Base-by-base conservation (phyloP, 139 green algal genomes). In the Volvox reticuliferus region DNA sequence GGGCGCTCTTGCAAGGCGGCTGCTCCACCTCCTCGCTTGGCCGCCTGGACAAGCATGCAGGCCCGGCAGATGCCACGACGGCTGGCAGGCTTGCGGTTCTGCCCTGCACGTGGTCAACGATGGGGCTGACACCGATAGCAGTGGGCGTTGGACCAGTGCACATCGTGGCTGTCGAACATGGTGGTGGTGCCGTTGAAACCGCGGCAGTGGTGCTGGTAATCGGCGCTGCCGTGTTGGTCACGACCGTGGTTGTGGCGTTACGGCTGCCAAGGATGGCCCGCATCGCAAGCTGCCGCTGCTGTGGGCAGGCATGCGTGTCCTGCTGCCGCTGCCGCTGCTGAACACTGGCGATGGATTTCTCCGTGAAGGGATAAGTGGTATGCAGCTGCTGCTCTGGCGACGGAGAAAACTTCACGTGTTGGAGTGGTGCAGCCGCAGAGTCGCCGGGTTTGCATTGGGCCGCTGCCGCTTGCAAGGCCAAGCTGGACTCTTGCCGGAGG, bases 1-100 rank as follows among this genome's bases (percentile, higher is more conserved):
- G 82, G 6, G 82, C 82, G 63, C 82, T 88, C 82, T 88, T 88
- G 82, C 82, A 79, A 13, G 82, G 82, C 21, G 33, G 82, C 82
- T 61, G 33, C 32, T 22, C 18, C 30, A 33, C 1, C 61, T 50
- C 24, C 1, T 44, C 50, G 37, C 37, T 67, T 17, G 78, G 78
- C 36, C 21, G 35, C 78, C 78, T 35, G 16, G 33, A 63, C 32
- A 19, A 79, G 18, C n/a, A 18, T 44, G 28, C 35, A 22, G 18
- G 73, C 18, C 32, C 73, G 17, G 73, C 73, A 32, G 35, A 2
- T 19, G 73, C 28, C 22, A 22, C n/a, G 73, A 44, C 18, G 26
- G 73, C 26, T 32, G 73, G 9, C 26, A 32, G 73, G 16, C 73
- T 18, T 9, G 26, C 73, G 24, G n/a, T 19, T 55, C 5, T 55